A percentile compares a stretch with the other conserved stretches of the same genome.
Conservation (phyloP, 179 eudicot species). For the Carnegiea gigantea region DNA sequence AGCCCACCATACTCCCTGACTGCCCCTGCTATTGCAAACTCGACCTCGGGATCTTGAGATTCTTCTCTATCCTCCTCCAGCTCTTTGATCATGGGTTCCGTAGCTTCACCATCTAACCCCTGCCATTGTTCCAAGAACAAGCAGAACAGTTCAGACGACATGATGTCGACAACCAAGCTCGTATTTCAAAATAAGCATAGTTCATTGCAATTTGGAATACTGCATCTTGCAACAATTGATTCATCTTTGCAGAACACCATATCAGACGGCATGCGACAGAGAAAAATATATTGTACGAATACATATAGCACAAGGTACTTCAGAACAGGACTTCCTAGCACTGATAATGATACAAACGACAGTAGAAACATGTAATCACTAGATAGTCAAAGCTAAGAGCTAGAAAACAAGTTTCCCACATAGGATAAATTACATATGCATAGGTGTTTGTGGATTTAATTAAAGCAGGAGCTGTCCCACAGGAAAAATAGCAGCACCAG, state of each 20-base stretch:
- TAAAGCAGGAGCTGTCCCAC: background rate
- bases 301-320: background rate
- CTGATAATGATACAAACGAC: background rate
- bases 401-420: background rate
- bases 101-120: slow-evolving; percentile 99
- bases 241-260: background rate
- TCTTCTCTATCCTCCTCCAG: slow-evolving; percentile 98
- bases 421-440: too few species aligned
- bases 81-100: slow-evolving; percentile 99
- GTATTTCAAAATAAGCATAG: background rate
- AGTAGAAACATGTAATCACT: background rate
- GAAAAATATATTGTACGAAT: background rate
- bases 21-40: slow-evolving; percentile 95
- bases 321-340: background rate
- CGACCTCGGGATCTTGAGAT: slow-evolving; percentile 98
- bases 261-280: background rate
- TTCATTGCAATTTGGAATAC: background rate
- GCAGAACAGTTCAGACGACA: background rate
- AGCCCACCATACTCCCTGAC: slow-evolving; percentile 93
- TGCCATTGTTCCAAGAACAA: slow-evolving; percentile 32
- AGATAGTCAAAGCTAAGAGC: background rate
- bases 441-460: background rate
- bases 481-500: background rate
- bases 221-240: background rate
- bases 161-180: background rate